phyloP scores from a whole-genome alignment of 177 flowering plant genomes.

The Vitis hybrid region DNA sequence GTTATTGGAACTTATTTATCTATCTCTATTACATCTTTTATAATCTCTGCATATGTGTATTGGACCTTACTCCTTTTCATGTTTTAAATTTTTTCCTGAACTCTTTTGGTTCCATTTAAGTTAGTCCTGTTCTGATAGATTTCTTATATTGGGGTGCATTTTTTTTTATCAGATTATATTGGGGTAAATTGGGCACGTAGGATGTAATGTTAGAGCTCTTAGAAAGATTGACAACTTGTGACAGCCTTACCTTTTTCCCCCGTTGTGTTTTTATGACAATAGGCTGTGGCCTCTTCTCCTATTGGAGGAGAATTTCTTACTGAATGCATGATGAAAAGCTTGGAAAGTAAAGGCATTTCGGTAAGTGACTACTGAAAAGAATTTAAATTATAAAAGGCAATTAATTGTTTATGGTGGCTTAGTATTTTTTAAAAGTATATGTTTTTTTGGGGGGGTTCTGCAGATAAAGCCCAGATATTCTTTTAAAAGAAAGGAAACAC shows the following conservation, averaged over 20 bases:
- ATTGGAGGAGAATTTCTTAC: constrained; percentile 94
- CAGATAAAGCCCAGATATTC: constrained; percentile 95
- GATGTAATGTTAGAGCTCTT: no score
- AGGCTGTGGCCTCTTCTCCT: constrained; percentile 89
- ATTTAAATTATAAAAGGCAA: neutral
- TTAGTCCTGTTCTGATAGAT: no score
- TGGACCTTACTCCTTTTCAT: no score
- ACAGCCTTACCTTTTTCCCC: neutral
- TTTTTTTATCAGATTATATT: no score
- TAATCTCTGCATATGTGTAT: no score
- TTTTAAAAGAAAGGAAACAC: constrained; percentile 83
- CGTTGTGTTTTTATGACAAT: constrained; percentile 7
- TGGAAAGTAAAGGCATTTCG: constrained; percentile 85
- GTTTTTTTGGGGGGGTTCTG: constrained; percentile 9
- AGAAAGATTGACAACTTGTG: neutral
- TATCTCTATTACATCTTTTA: no score
- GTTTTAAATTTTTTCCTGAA: no score
- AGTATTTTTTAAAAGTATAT: neutral
- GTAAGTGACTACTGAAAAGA: constrained; percentile 38
- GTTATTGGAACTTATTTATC: no score
- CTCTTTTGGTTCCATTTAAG: no score
- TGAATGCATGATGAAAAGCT: constrained; percentile 90
- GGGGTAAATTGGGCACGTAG: no score
- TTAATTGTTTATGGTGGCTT: constrained; percentile 10
- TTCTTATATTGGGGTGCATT: no score